A percentile compares a stretch with the other conserved stretches of the same genome.
phyloP scores from a whole-genome alignment of 495 filamentous ascomycete species.

The Aspergillus sclerotioniger region DNA sequence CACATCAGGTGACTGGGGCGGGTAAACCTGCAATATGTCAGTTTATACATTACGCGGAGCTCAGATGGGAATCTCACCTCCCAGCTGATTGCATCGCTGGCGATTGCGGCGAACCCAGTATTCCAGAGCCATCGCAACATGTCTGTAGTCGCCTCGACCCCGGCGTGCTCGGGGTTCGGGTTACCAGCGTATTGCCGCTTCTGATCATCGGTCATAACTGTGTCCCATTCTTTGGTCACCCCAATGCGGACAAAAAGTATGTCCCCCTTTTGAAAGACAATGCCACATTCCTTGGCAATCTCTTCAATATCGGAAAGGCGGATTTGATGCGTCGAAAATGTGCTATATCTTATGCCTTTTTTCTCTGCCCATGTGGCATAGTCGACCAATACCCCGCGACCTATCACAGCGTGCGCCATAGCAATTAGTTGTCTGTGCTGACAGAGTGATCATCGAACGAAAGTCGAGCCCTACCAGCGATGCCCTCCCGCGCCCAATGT shows the following conservation, averaged over 20 bases:
- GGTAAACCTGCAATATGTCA: slow-evolving; percentile 27
- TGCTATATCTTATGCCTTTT: slow-evolving; percentile 34
- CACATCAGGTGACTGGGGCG: slow-evolving; percentile 29
- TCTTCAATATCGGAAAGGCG: slow-evolving; percentile 38
- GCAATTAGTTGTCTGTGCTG: not conserved
- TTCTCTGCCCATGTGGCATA: slow-evolving; percentile 50
- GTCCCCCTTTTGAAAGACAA: slow-evolving; percentile 47
- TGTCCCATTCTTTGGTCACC: slow-evolving; percentile 42
- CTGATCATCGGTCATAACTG: slow-evolving; percentile 34
- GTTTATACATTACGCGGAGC: not conserved
- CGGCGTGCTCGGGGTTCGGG: slow-evolving; percentile 31
- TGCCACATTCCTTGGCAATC: slow-evolving; percentile 33
- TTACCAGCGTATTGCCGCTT: slow-evolving; percentile 31
- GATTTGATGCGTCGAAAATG: slow-evolving; percentile 42
- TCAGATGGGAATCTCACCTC: slow-evolving; percentile 29
- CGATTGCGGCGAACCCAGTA: slow-evolving; percentile 49
- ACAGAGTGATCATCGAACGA: not conserved
- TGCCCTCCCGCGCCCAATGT: slow-evolving; percentile 45
- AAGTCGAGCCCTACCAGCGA: slow-evolving; percentile 34
- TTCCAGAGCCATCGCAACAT: slow-evolving; percentile 49
- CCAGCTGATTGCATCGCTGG: slow-evolving; percentile 47
- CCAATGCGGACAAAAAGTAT: slow-evolving; percentile 54
- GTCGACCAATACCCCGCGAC: slow-evolving; percentile 55
- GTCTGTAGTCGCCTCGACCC: slow-evolving; percentile 42
- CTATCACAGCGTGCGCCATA: slow-evolving; percentile 19